Evolutionary conservation across 2,329 filamentous ascomycete genomes (phyloP), one percentile per base, ranked within the genome.

Genomic region (Ophiostoma sp.): DNA sequence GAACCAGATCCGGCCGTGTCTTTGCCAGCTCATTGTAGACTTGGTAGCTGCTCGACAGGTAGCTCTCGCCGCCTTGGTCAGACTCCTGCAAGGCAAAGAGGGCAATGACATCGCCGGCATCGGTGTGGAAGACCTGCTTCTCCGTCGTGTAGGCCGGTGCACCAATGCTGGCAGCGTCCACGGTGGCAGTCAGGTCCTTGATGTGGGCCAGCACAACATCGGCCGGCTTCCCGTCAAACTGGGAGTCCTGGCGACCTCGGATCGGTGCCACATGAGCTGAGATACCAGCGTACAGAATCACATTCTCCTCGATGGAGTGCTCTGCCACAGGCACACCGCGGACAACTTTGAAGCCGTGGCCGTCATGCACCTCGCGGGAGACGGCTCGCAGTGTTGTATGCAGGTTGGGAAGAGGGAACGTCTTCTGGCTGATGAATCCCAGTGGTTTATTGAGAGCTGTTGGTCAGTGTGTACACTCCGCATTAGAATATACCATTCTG

Each of bases 81-180:
- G 88, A 86, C 11, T 84, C 84, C 22, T 83, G 82, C 2, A 90
- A 83, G 0, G 85, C 86, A 66, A 89, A 86, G 7, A 91, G 81
- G 1, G 87, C 86, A 25, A 92, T 84, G 1, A 91, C 83, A 76
- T 92, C 89, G 9, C 89, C 85, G 0, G 79, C 78, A 76, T 91
- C 89, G 0, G 87, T 91, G 78, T 91, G 90, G 76, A 91, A 91
- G 6, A 87, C 85, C 78, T 89, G 89, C 78, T 89, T 89, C 72
- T 90, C 88, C 0, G 86, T 82, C 0, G 88, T 90, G 78, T 89
- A 90, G 0, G 88, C 87, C 0, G 88, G 88, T 0, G 85, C 84
- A 2, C 88, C 87, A 66, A 91, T 90, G 33, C 79, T 75, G 36
- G 77, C 78, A 4, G 79, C 78, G 7, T 80, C 79, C 11, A 79